Percentiles rank a stretch among this genome's conserved stretches.
These are phyloP conservation scores for Chaetomium tenue DNA, from an alignment of 495 filamentous ascomycete genomes.

Conservation along the genomic window DNA sequence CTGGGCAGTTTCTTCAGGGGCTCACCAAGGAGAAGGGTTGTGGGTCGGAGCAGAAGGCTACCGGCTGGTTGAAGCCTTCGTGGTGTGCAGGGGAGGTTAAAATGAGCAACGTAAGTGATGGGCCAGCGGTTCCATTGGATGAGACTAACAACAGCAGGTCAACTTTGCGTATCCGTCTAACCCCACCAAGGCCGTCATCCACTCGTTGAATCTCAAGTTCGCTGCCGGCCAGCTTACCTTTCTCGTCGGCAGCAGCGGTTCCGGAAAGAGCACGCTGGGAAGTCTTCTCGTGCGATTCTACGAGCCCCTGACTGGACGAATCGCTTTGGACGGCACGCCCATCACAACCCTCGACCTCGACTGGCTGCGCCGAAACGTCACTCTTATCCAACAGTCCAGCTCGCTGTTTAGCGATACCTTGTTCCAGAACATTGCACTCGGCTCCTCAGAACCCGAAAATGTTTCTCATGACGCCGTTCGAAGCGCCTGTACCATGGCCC, in stretches of 20 bases:
- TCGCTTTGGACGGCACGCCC: conserved; percentile 65
- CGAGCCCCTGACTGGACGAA: conserved; percentile 59
- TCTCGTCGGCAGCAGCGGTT: conserved; percentile 82
- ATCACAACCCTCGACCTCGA: conserved; percentile 60
- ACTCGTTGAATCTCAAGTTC: conserved; percentile 61
- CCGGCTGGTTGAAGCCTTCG: conserved; percentile 23
- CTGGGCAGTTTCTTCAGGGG: conserved; percentile 59
- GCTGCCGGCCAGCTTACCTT: conserved; percentile 72
- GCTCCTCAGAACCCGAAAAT: conserved; percentile 48
- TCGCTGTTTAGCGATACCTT: conserved; percentile 83
- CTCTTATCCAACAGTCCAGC: conserved; percentile 79
- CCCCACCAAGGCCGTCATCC: conserved; percentile 59
- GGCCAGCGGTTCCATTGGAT: background rate
- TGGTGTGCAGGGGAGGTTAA: conserved; percentile 65
- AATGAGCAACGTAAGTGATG: conserved; percentile 61
- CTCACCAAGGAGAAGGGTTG: conserved; percentile 31
- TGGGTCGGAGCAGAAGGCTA: conserved; percentile 29
- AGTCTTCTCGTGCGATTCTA: conserved; percentile 81
- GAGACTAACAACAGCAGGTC: conserved; percentile 50
- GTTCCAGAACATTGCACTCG: conserved; percentile 77
- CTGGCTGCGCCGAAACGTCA: conserved; percentile 79
- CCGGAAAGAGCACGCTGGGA: conserved; percentile 87
- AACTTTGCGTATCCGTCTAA: conserved; percentile 83
- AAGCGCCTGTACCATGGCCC: conserved; percentile 60
- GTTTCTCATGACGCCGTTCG: conserved; percentile 57